Base-by-base conservation (phyloP, 805 yeast species). In the Schwanniomyces polymorphus region DNA sequence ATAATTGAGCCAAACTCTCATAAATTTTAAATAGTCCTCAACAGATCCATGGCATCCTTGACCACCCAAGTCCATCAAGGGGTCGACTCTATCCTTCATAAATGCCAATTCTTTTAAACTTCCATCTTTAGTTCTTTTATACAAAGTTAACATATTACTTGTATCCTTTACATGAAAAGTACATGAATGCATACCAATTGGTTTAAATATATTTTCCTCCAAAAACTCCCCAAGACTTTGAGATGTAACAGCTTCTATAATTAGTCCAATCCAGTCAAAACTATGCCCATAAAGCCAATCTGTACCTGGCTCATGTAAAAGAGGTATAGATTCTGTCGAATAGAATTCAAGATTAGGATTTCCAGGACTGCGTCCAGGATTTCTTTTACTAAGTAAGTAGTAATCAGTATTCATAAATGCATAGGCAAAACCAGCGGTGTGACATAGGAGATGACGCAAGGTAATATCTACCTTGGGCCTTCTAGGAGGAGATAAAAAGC, bases 1-100 rank as follows among this genome's bases (percentile, higher is more conserved):
- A 31, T 57, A 57, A 47, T 72, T 73, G 28, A 72, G 58, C 74
- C 75, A 70, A 10, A 70, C 51, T 35, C 77, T 60, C 23, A 73
- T 54, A 40, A 71, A 70, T 45, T 63, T 68, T 48, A 73, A 57
- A 46, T 64, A 73, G 53, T 72, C 78, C 2, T 56, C 61, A 1
- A 66, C 67, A 2, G 65, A 64, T 0, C 74, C 71, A 45, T 63
- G 67, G 43, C 70, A 60, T 2, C 78, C 78, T 45, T 66, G 74
- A n/a, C 78, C 78, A 7, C 77, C 78, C 70, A 71, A 65, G 48
- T 72, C 76, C 7, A 69, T 43, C 34, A 29, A 50, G 17, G 60
- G 60, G 35, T 55, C 67, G 2, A 44, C 6, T 8, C 27, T 10
- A 11, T 11, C 39, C 18, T 37, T 18, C 25, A 21, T 27, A 18